Evolutionary conservation across 139 green algal species (phyloP), one percentile per base, ranked within the genome.

Genomic region (Nannochloris sp.): DNA sequence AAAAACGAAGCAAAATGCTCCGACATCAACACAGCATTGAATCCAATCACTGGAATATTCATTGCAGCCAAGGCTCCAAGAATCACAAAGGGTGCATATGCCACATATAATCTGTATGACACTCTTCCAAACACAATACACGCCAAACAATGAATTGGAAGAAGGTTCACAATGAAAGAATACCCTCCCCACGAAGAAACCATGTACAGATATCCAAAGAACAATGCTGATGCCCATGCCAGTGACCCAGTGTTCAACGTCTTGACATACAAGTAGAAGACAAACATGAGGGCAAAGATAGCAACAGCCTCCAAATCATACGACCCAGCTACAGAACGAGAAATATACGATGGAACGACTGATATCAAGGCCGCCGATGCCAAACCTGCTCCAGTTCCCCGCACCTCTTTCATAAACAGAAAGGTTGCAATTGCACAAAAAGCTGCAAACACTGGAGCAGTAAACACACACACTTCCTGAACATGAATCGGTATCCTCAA

Each of bases 121-220:
- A 87, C 61, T 28, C 85, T 68, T 2, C 82, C 82, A 12, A 81
- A 85, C 30, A 91, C 74, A 30, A 95, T 73, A 56, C 75, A 88
- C 5, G 85, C 86, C 45, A 98, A 72, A 61, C 80, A 88, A 79
- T 97, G 93, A 51, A 98, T 92, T 26, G 89, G 91, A 56, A 97
- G 69, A 55, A 97, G 74, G 78, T 97, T 97, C 83, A 96, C 95
- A 69, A 98, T 90, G 81, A 98, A 97, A n/a, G 85, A 85, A 79
- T 97, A 97, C 45, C 92, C 91, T 23, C 91, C 91, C 91, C 91
- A 97, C 2, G 77, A 87, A 59, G 87, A 70, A 43, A 85, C 89
- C 89, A 96, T 95, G 77, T 95, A 96, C 33, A 84, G 75, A 76
- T 93, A 96, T 8, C 81, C 70, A 29, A 82, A 49, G 50, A 81